Evolutionary conservation across 805 yeast species (phyloP), one percentile per base, ranked within the genome.

Genomic region (Suhomyces xylopsoci): DNA sequence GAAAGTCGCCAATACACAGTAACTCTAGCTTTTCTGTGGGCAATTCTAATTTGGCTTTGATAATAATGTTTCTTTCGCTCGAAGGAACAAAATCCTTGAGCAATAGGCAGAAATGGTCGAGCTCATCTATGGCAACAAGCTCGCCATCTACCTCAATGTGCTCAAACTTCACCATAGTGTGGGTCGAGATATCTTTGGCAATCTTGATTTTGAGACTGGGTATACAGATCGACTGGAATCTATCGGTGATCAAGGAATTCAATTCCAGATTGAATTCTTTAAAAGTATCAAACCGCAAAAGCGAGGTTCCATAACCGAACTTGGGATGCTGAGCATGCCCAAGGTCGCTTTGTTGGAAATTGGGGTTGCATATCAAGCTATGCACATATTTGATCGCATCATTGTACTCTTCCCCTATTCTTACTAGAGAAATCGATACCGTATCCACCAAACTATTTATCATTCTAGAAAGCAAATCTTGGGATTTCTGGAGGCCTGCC

Each of bases 71-170:
- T 40, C 55, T 55, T 38, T 58, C 65, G 22, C 52, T 40, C 8
- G 41, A 43, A 7, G 64, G 60, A 12, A 47, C 32, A 8, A 61
- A 17, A 50, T 59, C 58, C 20, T 58, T 61, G 15, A 62, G 36
- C n/a, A 48, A 32, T 3, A 63, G 17, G 8, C 49, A 44, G 2
- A 61, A 36, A 22, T 46, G 46, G 14, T 55, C 48, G 5, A 46
- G 15, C 9, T 40, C 51, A 6, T 52, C 45, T 14, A 60, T 45
- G 15, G 55, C 51, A n/a, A 58, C 47, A 49, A 62, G 46, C 28
- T 55, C 56, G 3, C 70, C 70, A 49, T 65, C 60, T 8, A 62
- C 58, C 40, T 68, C 71, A 22, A 69, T 50, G 36, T 58, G 56
- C 28, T 50, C 45, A 26, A 65, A 57, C 2, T 51, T 48, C 4